phyloP scores from a whole-genome alignment of 202 grass and related monocot species.

The Sporobolus alterniflorus region DNA sequence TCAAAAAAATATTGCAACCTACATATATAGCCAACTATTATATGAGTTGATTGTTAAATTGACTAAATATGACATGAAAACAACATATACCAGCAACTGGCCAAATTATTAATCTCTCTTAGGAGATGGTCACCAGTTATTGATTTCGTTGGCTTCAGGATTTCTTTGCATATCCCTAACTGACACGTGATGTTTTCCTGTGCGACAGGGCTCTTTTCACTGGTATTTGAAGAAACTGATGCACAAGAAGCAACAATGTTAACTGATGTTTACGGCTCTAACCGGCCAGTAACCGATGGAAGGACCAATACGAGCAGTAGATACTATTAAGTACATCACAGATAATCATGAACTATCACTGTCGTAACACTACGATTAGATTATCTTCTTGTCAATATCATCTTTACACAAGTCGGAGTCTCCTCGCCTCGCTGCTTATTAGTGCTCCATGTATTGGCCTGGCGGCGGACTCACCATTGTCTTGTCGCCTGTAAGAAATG shows the following conservation, averaged over 20 bases:
- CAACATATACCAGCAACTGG: no score
- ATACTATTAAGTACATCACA: slow-evolving; percentile 39
- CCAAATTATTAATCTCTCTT: no score
- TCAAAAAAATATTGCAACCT: no score
- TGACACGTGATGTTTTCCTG: background rate
- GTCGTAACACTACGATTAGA: slow-evolving; percentile 36
- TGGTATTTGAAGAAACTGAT: background rate
- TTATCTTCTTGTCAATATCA: slow-evolving; percentile 42
- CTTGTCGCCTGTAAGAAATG: slow-evolving; percentile 52
- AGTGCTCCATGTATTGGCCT: slow-evolving; percentile 73
- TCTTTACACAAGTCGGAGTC: slow-evolving; percentile 45
- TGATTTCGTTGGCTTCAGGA: no score
- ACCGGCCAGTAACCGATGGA: background rate
- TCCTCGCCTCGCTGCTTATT: slow-evolving; percentile 10
- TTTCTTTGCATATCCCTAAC: no score
- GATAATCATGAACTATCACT: slow-evolving; percentile 16
- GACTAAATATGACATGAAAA: no score
- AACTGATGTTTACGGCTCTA: background rate
- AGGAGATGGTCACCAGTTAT: no score
- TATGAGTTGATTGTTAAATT: no score
- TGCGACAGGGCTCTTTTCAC: background rate
- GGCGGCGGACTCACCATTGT: slow-evolving; percentile 62
- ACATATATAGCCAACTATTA: no score
- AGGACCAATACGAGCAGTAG: background rate
- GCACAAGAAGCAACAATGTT: background rate